These are phyloP conservation scores for Scutellaria barbata DNA, from an alignment of 257 asterid species.

Conservation along the genomic window DNA sequence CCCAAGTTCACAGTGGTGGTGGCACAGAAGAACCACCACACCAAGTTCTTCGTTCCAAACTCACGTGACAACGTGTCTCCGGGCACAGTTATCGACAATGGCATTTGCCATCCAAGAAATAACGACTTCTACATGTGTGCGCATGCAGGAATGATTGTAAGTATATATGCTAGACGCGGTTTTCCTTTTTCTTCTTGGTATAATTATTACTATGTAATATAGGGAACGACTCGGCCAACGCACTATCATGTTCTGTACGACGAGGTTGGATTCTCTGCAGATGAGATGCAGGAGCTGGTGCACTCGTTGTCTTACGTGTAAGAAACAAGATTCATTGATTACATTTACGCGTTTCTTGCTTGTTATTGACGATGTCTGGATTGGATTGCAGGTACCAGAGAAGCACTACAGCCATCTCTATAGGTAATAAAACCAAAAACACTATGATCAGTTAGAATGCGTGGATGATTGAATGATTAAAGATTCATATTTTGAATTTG, in stretches of 20 bases:
- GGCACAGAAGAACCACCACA: constrained; percentile 82
- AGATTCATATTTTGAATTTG: neutral
- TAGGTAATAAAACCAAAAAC: constrained; percentile 52
- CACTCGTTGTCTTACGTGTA: constrained; percentile 78
- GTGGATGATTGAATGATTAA: no score
- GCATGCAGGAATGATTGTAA: constrained; percentile 81
- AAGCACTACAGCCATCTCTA: constrained; percentile 79
- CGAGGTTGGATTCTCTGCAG: constrained; percentile 71
- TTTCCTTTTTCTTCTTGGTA: no score
- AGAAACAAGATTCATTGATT: constrained; percentile 27
- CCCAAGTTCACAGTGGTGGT: constrained; percentile 66
- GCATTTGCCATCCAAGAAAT: constrained; percentile 60
- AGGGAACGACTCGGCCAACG: constrained; percentile 83
- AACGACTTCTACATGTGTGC: constrained; percentile 83
- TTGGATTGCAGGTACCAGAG: constrained; percentile 71
- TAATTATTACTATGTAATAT: no score
- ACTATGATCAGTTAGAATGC: neutral
- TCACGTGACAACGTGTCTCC: constrained; percentile 68
- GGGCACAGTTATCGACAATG: constrained; percentile 77
- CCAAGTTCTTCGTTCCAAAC: constrained; percentile 60
- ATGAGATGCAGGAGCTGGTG: constrained; percentile 73
- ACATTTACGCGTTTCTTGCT: neutral
- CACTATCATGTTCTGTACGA: constrained; percentile 78
- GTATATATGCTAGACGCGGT: constrained; percentile 11
- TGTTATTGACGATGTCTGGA: neutral